phyloP scores from a whole-genome alignment of 192 early-diverging fungal species.

The Jimgerdemannia flammicorona region DNA sequence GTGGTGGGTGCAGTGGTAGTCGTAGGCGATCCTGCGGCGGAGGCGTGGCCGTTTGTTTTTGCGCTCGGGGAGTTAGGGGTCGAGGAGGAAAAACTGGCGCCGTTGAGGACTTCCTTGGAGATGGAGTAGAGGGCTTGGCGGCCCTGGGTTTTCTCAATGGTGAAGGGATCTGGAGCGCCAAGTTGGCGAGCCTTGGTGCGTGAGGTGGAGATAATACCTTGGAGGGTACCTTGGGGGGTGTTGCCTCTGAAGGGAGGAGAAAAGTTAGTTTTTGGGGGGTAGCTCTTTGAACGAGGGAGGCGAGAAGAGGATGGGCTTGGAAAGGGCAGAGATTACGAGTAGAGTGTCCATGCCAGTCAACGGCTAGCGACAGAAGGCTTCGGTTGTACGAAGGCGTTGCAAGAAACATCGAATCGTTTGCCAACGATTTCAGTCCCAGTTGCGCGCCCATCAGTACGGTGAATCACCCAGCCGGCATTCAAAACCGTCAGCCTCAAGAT shows the following conservation, averaged over 20 bases:
- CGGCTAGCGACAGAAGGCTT: no score
- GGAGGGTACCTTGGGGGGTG: conserved; percentile 44
- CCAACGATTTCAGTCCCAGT: no score
- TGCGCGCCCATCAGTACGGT: no score
- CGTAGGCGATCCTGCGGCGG: neutral
- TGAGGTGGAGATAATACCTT: conserved; percentile 45
- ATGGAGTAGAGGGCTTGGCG: conserved; percentile 35
- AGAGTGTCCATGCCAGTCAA: neutral
- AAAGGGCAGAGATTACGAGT: neutral
- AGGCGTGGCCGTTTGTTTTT: neutral
- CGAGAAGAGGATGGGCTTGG: neutral
- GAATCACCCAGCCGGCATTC: no score
- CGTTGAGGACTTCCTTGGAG: conserved; percentile 28
- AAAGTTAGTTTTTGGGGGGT: neutral
- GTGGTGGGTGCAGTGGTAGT: neutral
- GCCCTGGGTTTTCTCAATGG: conserved; percentile 30
- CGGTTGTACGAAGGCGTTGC: no score
- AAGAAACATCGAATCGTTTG: no score
- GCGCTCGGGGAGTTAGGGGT: neutral
- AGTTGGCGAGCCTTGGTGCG: conserved; percentile 28
- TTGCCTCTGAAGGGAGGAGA: conserved; percentile 29
- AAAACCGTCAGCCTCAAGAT: no score
- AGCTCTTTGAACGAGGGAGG: neutral
- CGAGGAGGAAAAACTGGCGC: conserved; percentile 12
- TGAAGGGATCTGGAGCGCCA: conserved; percentile 30